Percentiles rank a stretch among this genome's conserved stretches.
Evolutionary conservation across 1,284 basidiomycete genomes (phyloP).

Genomic region (Tranzscheliella williamsii): DNA sequence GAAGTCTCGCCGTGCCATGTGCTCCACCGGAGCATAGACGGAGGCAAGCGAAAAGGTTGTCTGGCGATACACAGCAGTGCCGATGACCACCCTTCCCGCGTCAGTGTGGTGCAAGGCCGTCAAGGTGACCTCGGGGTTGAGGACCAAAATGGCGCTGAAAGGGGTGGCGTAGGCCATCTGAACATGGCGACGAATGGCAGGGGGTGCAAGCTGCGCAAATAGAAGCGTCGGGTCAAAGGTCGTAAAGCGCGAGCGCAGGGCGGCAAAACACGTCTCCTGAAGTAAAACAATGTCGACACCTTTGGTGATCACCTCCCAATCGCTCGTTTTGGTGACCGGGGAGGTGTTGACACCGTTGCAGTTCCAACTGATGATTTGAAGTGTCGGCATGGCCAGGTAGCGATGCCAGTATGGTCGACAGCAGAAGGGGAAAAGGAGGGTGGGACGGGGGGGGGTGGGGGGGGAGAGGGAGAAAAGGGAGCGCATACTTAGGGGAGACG

Average conservation of each 20-base stretch:
- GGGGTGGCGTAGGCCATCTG: background rate
- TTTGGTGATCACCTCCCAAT: background rate
- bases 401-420: no score
- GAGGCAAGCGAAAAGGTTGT: background rate
- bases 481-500: no score
- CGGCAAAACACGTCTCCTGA: background rate
- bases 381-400: background rate
- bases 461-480: no score
- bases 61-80: background rate
- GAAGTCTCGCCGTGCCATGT: background rate
- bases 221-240: background rate
- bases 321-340: background rate
- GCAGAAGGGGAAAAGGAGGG: no score
- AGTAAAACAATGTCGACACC: background rate
- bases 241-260: background rate
- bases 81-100: background rate
- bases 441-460: no score
- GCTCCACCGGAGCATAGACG: background rate
- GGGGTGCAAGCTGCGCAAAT: background rate
- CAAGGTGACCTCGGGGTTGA: background rate
- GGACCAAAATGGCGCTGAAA: background rate
- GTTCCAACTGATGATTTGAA: background rate
- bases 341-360: background rate
- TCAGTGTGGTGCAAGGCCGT: background rate
- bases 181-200: background rate